Evolutionary conservation across 257 asterid genomes (phyloP).

Genomic region (Plantago major): DNA sequence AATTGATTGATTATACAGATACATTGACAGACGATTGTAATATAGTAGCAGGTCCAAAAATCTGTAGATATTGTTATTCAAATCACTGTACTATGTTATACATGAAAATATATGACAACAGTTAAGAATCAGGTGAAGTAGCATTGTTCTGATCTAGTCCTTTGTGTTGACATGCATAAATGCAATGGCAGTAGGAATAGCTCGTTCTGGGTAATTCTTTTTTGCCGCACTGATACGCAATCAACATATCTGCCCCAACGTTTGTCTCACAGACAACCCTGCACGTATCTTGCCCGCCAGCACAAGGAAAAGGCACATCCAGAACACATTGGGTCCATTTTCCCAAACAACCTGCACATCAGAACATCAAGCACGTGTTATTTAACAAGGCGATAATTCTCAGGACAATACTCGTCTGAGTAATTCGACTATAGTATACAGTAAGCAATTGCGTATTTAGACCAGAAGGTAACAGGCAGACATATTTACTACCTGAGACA

Average conservation of each 20-base stretch:
- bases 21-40: no score
- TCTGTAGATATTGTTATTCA: no score
- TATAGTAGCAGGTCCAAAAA: no score
- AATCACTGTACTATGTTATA: no score
- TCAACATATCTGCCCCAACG: neutral
- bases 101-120: no score
- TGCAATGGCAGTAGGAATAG: no score
- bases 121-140: no score
- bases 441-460: neutral
- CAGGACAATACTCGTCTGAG: neutral
- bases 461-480: neutral
- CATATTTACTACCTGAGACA: neutral
- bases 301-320: neutral
- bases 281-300: neutral
- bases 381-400: neutral
- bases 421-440: neutral
- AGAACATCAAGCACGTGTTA: neutral
- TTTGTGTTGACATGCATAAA: no score
- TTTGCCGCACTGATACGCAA: no score
- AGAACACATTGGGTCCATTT: neutral
- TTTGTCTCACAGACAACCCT: constrained; percentile 1
- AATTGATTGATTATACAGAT: no score
- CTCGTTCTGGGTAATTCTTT: no score
- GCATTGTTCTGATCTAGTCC: no score
- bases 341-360: neutral